A percentile compares a stretch with the other conserved stretches of the same genome.
phyloP scores from a whole-genome alignment of 257 asterid genomes.

The Eucommia ulmoides region DNA sequence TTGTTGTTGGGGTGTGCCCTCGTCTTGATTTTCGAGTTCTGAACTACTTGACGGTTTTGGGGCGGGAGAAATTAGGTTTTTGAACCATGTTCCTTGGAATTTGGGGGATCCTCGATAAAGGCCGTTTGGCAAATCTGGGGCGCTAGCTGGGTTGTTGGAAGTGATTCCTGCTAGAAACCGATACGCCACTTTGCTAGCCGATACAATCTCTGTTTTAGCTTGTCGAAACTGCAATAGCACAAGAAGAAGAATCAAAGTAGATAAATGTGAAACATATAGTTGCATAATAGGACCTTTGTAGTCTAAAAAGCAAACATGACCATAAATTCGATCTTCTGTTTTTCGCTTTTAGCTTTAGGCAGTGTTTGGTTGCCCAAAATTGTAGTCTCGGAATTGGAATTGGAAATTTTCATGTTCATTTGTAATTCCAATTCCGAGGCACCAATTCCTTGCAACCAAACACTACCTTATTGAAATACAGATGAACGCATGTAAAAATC shows the following conservation, averaged over 20 bases:
- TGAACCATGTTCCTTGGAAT: conserved; percentile 73
- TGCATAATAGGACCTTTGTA: neutral
- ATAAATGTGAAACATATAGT: neutral
- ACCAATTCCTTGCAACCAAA: no score
- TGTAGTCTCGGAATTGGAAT: neutral
- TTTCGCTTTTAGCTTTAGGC: neutral
- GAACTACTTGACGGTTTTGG: conserved; percentile 64
- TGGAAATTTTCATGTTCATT: neutral
- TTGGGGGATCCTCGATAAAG: conserved; percentile 54
- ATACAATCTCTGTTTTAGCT: conserved; percentile 84
- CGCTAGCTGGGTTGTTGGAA: conserved; percentile 37
- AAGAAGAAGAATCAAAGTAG: neutral
- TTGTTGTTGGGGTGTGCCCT: conserved; percentile 24
- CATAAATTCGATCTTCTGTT: no score
- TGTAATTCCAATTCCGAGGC: no score
- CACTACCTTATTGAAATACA: neutral
- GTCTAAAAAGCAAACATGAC: neutral
- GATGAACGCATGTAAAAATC: no score
- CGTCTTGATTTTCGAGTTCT: conserved; percentile 34
- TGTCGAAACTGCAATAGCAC: conserved; percentile 67
- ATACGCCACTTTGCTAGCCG: conserved; percentile 87
- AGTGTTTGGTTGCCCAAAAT: neutral
- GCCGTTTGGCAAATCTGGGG: conserved; percentile 46
- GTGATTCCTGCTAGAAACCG: conserved; percentile 70
- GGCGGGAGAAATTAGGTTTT: conserved; percentile 45